phyloP scores from a whole-genome alignment of 2,329 filamentous ascomycete species.

The Aspergillus texensis region DNA sequence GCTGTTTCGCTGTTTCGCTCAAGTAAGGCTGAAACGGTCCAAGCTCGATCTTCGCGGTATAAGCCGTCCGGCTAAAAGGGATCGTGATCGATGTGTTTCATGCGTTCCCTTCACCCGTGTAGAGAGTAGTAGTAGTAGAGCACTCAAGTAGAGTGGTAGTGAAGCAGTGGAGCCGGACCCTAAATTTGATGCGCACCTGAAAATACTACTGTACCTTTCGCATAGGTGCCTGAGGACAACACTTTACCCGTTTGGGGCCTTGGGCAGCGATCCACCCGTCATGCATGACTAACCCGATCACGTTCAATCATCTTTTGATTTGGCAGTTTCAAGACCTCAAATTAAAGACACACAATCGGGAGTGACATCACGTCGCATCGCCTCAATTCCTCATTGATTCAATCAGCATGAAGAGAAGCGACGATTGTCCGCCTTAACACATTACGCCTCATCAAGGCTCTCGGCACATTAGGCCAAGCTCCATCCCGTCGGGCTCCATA shows the following conservation, averaged over 20 bases:
- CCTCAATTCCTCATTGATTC: neutral
- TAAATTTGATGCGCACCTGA: neutral
- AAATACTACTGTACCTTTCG: neutral
- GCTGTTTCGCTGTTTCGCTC: neutral
- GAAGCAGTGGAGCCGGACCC: neutral
- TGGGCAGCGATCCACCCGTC: neutral
- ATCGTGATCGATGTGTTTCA: neutral
- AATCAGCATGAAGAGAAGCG: neutral
- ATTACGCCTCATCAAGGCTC: neutral
- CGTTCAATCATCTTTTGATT: neutral
- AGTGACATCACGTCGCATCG: slow-evolving; percentile 5
- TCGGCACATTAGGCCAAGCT: neutral
- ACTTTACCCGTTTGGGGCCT: neutral
- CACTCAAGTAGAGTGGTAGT: neutral
- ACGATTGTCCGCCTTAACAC: neutral
- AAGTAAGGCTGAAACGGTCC: slow-evolving; percentile 1
- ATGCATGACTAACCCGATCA: slow-evolving; percentile 1
- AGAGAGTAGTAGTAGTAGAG: neutral
- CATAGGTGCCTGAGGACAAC: neutral
- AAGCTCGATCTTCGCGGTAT: neutral
- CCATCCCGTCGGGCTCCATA: neutral
- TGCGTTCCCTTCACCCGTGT: neutral
- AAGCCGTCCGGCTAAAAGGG: neutral
- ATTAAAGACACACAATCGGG: neutral
- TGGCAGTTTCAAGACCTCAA: neutral